Conservation (phyloP, 2,329 filamentous ascomycete genomes). For the Talaromyces sp. region DNA sequence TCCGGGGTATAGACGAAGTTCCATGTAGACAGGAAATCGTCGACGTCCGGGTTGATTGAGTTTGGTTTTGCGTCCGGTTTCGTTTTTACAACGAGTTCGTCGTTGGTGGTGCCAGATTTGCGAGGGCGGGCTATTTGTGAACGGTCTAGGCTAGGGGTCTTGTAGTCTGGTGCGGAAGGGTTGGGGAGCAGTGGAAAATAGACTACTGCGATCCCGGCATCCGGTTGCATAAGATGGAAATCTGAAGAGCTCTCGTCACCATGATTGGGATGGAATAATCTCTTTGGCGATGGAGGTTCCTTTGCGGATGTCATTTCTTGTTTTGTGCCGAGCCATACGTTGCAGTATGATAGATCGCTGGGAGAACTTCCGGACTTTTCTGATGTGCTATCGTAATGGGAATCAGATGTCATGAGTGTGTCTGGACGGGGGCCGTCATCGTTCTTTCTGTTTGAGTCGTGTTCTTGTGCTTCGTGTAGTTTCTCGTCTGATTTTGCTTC, state of each 20-base stretch:
- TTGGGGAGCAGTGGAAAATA: constrained; percentile 91
- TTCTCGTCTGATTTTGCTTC: constrained; percentile 60
- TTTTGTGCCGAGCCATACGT: constrained; percentile 86
- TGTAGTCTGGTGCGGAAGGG: constrained; percentile 42
- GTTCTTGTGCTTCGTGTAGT: constrained; percentile 54
- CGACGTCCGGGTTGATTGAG: constrained; percentile 71
- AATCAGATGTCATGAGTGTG: constrained; percentile 29
- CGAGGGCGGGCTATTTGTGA: constrained; percentile 26
- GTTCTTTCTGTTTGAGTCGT: constrained; percentile 6
- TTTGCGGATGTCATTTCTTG: constrained; percentile 62
- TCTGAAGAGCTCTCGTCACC: constrained; percentile 60
- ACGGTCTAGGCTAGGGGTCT: constrained; percentile 21
- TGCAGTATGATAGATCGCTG: constrained; percentile 79
- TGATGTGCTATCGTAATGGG: constrained; percentile 22
- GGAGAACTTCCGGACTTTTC: constrained; percentile 16
- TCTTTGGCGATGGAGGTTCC: constrained; percentile 53
- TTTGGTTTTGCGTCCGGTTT: constrained; percentile 52
- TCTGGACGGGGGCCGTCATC: not conserved
- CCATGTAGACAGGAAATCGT: constrained; percentile 92
- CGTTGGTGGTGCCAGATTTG: constrained; percentile 10
- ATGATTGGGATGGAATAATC: constrained; percentile 37
- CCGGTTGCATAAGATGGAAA: constrained; percentile 67
- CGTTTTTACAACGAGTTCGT: constrained; percentile 4
- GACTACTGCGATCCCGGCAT: constrained; percentile 81
- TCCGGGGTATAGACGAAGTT: constrained; percentile 95